Conservation (phyloP, 495 filamentous ascomycete genomes). For the Hypomontagnella monticulosa region DNA sequence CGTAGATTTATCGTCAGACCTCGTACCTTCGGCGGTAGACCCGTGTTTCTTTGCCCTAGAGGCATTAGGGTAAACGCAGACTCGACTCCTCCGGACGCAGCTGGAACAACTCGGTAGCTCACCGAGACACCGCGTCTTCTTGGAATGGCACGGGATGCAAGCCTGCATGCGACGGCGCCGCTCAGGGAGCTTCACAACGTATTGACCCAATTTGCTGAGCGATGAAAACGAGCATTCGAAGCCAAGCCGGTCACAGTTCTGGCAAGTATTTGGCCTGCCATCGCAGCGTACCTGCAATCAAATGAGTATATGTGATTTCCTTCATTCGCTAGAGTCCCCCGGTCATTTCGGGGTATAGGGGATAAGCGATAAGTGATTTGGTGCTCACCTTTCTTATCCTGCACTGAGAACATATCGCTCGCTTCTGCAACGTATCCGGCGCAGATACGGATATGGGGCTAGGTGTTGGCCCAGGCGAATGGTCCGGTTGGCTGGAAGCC, state of each 20-base stretch:
- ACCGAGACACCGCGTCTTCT: constrained; percentile 43
- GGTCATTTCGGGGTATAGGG: not conserved
- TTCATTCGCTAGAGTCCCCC: not conserved
- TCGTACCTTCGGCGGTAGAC: not conserved
- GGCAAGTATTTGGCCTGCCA: constrained; percentile 35
- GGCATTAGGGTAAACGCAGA: constrained; percentile 33
- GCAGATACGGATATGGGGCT: constrained; percentile 15
- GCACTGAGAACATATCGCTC: constrained; percentile 42
- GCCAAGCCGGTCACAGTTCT: constrained; percentile 43
- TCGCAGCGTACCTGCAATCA: constrained; percentile 38
- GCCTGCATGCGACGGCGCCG: constrained; percentile 42
- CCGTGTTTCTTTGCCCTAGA: constrained; percentile 18
- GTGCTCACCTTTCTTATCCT: constrained; percentile 40
- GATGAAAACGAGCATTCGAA: constrained; percentile 44
- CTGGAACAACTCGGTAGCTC: constrained; percentile 42
- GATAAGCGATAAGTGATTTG: not conserved
- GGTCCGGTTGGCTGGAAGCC: constrained; percentile 19
- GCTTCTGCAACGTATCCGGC: constrained; percentile 27
- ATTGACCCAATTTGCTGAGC: constrained; percentile 31
- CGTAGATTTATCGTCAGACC: not conserved
- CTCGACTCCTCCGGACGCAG: constrained; percentile 33
- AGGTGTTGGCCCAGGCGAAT: constrained; percentile 9
- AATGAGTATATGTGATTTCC: constrained; percentile 1
- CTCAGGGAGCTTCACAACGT: constrained; percentile 39
- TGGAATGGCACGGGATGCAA: constrained; percentile 42